A percentile compares a stretch with the other conserved stretches of the same genome.
Evolutionary conservation across 2,329 filamentous ascomycete genomes (phyloP).

Genomic region (Apiospora arundinis): DNA sequence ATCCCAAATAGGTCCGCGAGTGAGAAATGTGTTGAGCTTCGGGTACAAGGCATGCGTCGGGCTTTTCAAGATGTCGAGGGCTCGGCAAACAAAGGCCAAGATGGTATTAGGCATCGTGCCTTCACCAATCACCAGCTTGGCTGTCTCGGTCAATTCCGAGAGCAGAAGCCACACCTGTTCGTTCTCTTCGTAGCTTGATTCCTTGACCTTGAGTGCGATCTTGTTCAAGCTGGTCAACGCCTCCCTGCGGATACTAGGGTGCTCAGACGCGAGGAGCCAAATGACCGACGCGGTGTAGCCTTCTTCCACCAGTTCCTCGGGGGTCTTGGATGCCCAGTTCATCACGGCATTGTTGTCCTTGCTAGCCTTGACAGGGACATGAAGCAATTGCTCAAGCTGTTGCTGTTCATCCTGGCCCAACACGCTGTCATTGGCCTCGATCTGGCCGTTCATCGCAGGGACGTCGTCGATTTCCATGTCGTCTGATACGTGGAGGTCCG

Average conservation of each 20-base stretch:
- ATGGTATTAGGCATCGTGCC: slow-evolving; percentile 74
- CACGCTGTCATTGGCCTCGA: slow-evolving; percentile 23
- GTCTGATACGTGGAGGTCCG: slow-evolving; percentile 26
- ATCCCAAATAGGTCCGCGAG: slow-evolving; percentile 78
- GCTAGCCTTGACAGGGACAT: slow-evolving; percentile 51
- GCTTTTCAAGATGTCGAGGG: slow-evolving; percentile 72
- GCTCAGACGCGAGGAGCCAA: slow-evolving; percentile 75
- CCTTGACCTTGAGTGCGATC: slow-evolving; percentile 66
- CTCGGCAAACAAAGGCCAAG: slow-evolving; percentile 75
- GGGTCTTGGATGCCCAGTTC: slow-evolving; percentile 77
- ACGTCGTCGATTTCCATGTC: slow-evolving; percentile 2
- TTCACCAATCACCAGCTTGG: slow-evolving; percentile 58
- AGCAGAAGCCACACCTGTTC: slow-evolving; percentile 81
- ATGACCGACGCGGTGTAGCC: slow-evolving; percentile 74
- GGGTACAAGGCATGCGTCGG: slow-evolving; percentile 84
- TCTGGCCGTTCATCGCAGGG: neutral
- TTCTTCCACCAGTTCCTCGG: slow-evolving; percentile 81
- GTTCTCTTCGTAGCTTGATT: slow-evolving; percentile 76
- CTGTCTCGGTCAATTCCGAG: slow-evolving; percentile 81
- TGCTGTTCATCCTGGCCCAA: slow-evolving; percentile 42
- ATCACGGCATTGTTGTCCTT: slow-evolving; percentile 63
- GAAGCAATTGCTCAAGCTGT: slow-evolving; percentile 59
- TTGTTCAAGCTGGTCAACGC: slow-evolving; percentile 73
- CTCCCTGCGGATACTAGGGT: slow-evolving; percentile 79
- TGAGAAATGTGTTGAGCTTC: slow-evolving; percentile 86